phyloP scores from a whole-genome alignment of 2,329 filamentous ascomycete genomes.

The Thielaviopsis euricoi region DNA sequence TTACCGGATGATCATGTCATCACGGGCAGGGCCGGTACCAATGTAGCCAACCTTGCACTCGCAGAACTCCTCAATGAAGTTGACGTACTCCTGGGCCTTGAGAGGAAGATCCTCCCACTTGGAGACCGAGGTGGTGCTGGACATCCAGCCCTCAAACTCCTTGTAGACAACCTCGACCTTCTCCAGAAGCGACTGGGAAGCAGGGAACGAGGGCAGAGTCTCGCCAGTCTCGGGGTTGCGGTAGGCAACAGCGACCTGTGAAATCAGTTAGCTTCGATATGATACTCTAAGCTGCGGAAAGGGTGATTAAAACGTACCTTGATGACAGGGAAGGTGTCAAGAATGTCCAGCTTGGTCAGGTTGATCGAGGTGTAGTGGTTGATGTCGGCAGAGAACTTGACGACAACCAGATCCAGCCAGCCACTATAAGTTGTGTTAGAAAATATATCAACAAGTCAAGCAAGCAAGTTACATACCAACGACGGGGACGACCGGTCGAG shows the following conservation, averaged over 20 bases:
- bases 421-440: constrained; percentile 18
- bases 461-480: neutral
- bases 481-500: constrained; percentile 12
- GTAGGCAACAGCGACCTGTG: constrained; percentile 50
- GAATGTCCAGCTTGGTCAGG: constrained; percentile 43
- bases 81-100: constrained; percentile 48
- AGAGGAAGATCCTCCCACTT: constrained; percentile 46
- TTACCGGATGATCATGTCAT: constrained; percentile 39
- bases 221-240: constrained; percentile 26
- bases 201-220: constrained; percentile 45
- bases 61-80: constrained; percentile 49
- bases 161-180: constrained; percentile 49
- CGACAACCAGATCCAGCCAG: constrained; percentile 48
- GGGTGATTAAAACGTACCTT: constrained; percentile 24
- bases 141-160: constrained; percentile 54
- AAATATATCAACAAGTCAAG: neutral
- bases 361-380: constrained; percentile 32
- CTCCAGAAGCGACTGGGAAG: constrained; percentile 40
- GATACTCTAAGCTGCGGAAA: neutral
- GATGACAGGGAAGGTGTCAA: constrained; percentile 59
- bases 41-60: constrained; percentile 42
- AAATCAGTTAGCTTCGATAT: neutral
- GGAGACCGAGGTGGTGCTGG: constrained; percentile 41
- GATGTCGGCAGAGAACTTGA: constrained; percentile 45
- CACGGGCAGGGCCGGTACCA: constrained; percentile 47